A percentile compares a stretch with the other conserved stretches of the same genome.
Conservation (phyloP, 139 green algal genomes). For the Tetraselmis chui region DNA sequence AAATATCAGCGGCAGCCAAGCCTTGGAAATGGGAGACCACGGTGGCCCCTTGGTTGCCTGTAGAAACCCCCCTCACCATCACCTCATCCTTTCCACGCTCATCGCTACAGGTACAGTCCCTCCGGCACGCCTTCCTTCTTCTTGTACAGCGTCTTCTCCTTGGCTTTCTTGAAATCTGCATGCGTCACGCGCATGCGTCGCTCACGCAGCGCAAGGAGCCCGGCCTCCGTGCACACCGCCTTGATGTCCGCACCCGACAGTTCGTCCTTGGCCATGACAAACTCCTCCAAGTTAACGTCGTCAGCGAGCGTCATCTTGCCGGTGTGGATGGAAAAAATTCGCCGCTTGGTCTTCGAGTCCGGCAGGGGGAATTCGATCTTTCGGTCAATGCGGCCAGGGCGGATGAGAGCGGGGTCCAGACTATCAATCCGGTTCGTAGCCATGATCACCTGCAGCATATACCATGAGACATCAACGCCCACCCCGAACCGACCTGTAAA, state of each 20-base stretch:
- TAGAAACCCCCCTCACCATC: too few relatives aligned
- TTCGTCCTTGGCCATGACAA: constrained; percentile 86
- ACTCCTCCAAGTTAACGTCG: constrained; percentile 98
- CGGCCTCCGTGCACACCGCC: constrained; percentile 97
- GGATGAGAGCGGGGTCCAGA: constrained; percentile 93
- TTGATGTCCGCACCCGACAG: constrained; percentile 97
- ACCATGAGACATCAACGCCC: too few relatives aligned
- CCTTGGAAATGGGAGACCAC: too few relatives aligned
- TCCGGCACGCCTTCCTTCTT: constrained; percentile 98
- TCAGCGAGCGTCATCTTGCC: constrained; percentile 83
- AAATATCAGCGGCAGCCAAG: too few relatives aligned
- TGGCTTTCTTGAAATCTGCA: constrained; percentile 79
- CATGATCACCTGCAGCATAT: constrained; percentile 87
- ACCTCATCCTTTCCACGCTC: too few relatives aligned
- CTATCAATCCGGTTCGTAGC: constrained; percentile 97
- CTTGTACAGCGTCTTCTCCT: constrained; percentile 87
- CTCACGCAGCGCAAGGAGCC: constrained; percentile 92
- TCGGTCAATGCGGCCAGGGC: constrained; percentile 85
- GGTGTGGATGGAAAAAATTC: constrained; percentile 92
- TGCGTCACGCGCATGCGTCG: constrained; percentile 89
- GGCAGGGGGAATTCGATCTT: constrained; percentile 99
- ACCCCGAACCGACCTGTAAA: too few relatives aligned
- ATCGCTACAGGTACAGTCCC: constrained; percentile 96
- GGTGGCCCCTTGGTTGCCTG: too few relatives aligned
- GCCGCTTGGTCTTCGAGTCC: constrained; percentile 95